Base-by-base conservation (phyloP, 2,329 filamentous ascomycete genomes). In the Sphaerostilbella broomeana region DNA sequence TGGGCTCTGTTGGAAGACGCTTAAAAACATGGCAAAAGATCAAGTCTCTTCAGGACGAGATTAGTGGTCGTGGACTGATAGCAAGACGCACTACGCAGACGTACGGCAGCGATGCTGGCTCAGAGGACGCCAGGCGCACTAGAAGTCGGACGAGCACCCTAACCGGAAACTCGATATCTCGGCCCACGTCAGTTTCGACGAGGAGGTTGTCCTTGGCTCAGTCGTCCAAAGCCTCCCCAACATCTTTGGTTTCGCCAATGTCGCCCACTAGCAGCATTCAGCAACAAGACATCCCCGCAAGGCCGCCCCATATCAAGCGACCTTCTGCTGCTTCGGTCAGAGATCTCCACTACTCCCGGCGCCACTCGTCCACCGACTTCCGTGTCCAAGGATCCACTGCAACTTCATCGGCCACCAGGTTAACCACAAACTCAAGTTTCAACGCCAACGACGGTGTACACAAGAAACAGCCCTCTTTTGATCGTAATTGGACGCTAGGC, bases 1-100 rank as follows among this genome's bases (percentile, higher is more conserved):
- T 97, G 49, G 90, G 90, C 13, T 86, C 89, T 3, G 89, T 97
- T 51, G 90, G 90, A 7, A 77, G 86, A 42, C 77, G 90, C 45
- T 65, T 97, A 46, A 94, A 94, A 61, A 95, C 89, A 2, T 97
- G 90, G 90, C 87, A 95, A 62, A 95, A 92, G 63, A 89, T 97
- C 60, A 94, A 94, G 62, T 71, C 79, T 4, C 73, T 97, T 47
- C 90, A 97, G 58, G 86, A 94, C 54, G 87, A 95, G 60, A 81
- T 92, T 28, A 82, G 76, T 47, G 73, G 74, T 30, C 51, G 50
- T 30, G 62, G 59, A 6, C 42, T 56, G 12, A 47, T 61, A 18
- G 68, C 65, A 9, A 67, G 72, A 42, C 67, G 75, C 36, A 75
- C 69, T 32, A 79, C 75, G 1, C 68, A 69, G 41, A 71, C 67